Percentiles rank a stretch among this genome's conserved stretches.
phyloP scores from a whole-genome alignment of 116 monocot species.

The Trichopus zeylanicus region DNA sequence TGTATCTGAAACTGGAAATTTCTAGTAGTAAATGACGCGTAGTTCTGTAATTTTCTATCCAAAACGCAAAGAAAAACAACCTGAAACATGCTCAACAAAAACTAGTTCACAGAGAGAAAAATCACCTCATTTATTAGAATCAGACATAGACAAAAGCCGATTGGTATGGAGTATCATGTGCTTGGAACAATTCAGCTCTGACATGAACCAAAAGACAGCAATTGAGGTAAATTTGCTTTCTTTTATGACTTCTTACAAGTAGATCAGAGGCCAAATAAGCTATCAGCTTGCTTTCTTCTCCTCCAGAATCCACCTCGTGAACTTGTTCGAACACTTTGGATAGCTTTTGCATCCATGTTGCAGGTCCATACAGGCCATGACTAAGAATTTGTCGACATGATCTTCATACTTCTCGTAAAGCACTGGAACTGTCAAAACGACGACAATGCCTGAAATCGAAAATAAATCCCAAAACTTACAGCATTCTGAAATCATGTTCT shows the following conservation, averaged over 20 bases:
- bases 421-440: conserved; percentile 49
- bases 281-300: conserved; percentile 1
- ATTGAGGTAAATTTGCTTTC: background rate
- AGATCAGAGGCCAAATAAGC: background rate
- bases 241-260: background rate
- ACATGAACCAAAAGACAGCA: background rate
- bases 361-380: conserved; percentile 11
- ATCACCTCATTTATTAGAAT: background rate
- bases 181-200: background rate
- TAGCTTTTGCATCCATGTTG: conserved; percentile 22
- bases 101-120: too few species aligned
- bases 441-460: conserved; percentile 35
- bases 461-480: background rate
- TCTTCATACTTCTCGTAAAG: conserved; percentile 53
- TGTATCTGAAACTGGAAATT: too few species aligned
- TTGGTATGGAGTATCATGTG: background rate
- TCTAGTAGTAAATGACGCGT: too few species aligned
- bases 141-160: background rate
- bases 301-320: conserved; percentile 27
- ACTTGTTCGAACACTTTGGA: conserved; percentile 9
- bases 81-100: too few species aligned
- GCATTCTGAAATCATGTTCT: background rate
- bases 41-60: too few species aligned
- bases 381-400: conserved; percentile 21
- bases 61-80: too few species aligned